phyloP scores from a whole-genome alignment of 805 yeast species.

The Debaryomyces castellii region DNA sequence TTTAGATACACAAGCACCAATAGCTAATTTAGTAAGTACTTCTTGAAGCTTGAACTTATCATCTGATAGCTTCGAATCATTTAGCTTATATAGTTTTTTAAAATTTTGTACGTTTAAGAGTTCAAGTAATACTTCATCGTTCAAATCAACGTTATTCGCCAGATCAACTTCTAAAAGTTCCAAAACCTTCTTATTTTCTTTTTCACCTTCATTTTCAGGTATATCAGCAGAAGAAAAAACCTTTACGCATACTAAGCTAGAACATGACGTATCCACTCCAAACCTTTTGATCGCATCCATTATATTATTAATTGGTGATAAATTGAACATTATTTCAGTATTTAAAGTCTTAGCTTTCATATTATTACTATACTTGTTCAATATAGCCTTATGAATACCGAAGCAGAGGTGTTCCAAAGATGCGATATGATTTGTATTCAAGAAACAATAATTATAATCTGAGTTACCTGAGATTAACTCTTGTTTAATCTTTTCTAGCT shows the following conservation, averaged over 20 bases:
- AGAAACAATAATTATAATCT: slow-evolving; percentile 60
- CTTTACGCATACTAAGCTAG: slow-evolving; percentile 51
- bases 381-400: slow-evolving; percentile 59
- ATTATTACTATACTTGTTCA: slow-evolving; percentile 46
- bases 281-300: slow-evolving; percentile 69
- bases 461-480: slow-evolving; percentile 45
- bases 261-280: slow-evolving; percentile 58
- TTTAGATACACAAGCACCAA: slow-evolving; percentile 44
- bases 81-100: slow-evolving; percentile 37
- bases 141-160: slow-evolving; percentile 13
- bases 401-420: slow-evolving; percentile 62
- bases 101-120: slow-evolving; percentile 26
- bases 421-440: slow-evolving; percentile 57
- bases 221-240: slow-evolving; percentile 25
- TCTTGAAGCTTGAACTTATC: slow-evolving; percentile 16
- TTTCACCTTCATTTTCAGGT: slow-evolving; percentile 21
- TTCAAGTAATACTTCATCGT: slow-evolving; percentile 21
- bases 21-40: slow-evolving; percentile 39
- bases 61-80: slow-evolving; percentile 21
- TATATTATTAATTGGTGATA: slow-evolving; percentile 71
- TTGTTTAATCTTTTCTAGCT: slow-evolving; percentile 40
- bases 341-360: slow-evolving; percentile 66
- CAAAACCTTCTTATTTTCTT: slow-evolving; percentile 33
- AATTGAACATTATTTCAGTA: slow-evolving; percentile 67
- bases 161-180: slow-evolving; percentile 12